phyloP scores from a whole-genome alignment of 805 yeast genomes.

The Metschnikowia picachoensis region DNA sequence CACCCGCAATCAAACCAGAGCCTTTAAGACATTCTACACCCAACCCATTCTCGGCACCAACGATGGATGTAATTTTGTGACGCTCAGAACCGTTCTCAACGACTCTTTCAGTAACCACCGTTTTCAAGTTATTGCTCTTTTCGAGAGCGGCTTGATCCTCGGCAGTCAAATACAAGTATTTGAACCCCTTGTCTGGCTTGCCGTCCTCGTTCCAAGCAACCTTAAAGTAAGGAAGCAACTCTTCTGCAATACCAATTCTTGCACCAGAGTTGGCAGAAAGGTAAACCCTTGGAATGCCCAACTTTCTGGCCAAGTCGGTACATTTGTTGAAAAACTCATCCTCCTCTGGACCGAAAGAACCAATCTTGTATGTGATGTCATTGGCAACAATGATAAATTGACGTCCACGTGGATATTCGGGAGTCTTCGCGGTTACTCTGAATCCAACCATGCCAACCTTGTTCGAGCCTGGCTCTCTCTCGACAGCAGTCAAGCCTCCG shows the following conservation, averaged over 20 bases:
- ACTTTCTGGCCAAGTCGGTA: constrained; percentile 83
- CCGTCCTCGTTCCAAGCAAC: constrained; percentile 87
- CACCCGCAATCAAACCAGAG: constrained; percentile 98
- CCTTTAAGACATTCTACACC: constrained; percentile 99
- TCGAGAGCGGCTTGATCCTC: constrained; percentile 58
- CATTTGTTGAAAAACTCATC: constrained; percentile 89
- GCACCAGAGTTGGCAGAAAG: constrained; percentile 99
- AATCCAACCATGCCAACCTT: constrained; percentile 97
- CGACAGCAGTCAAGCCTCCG: constrained; percentile 78
- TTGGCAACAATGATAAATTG: constrained; percentile 90
- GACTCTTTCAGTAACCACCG: constrained; percentile 69
- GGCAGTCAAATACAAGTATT: constrained; percentile 75
- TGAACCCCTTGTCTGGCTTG: constrained; percentile 81
- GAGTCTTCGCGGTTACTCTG: constrained; percentile 85
- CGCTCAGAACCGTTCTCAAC: constrained; percentile 87
- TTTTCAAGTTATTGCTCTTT: constrained; percentile 54
- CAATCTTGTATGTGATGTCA: constrained; percentile 96
- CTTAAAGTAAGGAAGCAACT: constrained; percentile 79
- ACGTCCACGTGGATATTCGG: constrained; percentile 96
- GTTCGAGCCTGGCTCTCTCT: constrained; percentile 95
- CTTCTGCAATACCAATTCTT: constrained; percentile 97
- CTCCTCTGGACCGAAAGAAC: constrained; percentile 97
- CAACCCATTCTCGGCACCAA: constrained; percentile 93
- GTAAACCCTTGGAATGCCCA: constrained; percentile 93
- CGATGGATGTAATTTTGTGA: constrained; percentile 73